Conservation (phyloP, 1,284 basidiomycete species). For the Athelia psychrophila region DNA sequence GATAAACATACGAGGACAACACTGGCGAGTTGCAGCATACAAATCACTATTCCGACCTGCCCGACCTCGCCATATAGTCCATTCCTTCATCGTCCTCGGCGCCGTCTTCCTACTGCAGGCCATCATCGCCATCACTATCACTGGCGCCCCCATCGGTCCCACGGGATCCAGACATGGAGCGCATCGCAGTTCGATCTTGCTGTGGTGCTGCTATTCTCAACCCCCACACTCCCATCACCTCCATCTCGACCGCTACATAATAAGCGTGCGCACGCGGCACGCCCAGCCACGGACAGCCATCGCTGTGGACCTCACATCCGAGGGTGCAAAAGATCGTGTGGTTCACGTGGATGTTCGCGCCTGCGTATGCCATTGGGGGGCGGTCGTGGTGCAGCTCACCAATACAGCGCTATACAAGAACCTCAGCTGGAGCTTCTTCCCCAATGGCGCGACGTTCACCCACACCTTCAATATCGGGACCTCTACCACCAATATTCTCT, state of each 20-base stretch:
- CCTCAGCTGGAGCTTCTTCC: not conserved
- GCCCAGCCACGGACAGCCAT: not conserved
- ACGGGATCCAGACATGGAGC: no score
- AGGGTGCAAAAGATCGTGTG: not conserved
- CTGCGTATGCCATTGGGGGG: not conserved
- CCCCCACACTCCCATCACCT: not conserved
- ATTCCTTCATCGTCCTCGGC: not conserved
- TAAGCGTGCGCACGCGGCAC: not conserved
- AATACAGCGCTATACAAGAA: not conserved
- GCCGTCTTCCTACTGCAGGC: not conserved
- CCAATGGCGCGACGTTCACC: not conserved
- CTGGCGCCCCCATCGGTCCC: no score
- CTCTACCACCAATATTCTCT: not conserved
- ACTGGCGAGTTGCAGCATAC: not conserved
- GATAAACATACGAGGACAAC: not conserved
- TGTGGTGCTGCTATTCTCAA: not conserved
- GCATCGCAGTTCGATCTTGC: no score
- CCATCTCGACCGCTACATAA: not conserved
- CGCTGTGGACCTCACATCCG: not conserved
- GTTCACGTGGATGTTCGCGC: not conserved
- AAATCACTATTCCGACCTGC: not conserved
- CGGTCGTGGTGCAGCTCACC: not conserved
- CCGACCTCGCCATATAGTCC: not conserved
- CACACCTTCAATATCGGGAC: not conserved
- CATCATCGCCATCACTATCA: not conserved